phyloP scores from a whole-genome alignment of 108 stramenopile species.

The Nannochloropsis gaditana region DNA sequence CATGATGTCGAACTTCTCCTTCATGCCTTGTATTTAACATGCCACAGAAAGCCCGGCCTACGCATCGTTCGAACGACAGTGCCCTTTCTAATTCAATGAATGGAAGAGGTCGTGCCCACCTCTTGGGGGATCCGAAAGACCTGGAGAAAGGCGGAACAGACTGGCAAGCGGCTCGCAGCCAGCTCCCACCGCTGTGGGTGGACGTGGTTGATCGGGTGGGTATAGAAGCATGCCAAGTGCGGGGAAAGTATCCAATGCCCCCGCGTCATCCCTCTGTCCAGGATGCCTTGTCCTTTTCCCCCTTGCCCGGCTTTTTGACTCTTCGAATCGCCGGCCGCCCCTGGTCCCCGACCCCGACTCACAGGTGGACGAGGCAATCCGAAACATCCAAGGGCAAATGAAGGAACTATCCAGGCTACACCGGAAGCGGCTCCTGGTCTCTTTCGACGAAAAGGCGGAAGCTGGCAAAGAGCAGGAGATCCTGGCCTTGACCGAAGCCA shows the following conservation, averaged over 20 bases:
- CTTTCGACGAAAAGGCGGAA: constrained; percentile 56
- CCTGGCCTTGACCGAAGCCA: constrained; percentile 63
- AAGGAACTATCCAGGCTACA: constrained; percentile 71
- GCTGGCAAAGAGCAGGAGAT: constrained; percentile 79
- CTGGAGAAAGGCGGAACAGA: constrained; percentile 60
- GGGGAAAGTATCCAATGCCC: not conserved
- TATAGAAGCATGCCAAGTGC: constrained; percentile 28
- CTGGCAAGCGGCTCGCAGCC: constrained; percentile 46
- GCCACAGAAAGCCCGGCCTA: not conserved
- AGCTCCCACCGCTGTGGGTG: constrained; percentile 60
- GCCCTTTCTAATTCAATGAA: not conserved
- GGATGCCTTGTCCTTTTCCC: not conserved
- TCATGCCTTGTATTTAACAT: too few relatives aligned
- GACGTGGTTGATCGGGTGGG: constrained; percentile 55
- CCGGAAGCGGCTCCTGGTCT: constrained; percentile 72
- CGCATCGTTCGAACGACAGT: not conserved
- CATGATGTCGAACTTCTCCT: too few relatives aligned
- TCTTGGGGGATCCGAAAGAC: constrained; percentile 74
- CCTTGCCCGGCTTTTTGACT: not conserved
- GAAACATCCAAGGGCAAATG: constrained; percentile 28
- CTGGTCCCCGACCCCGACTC: not conserved
- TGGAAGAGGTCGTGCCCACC: not conserved
- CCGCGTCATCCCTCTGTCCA: not conserved
- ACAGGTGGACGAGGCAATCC: not conserved
- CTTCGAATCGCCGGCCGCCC: too few relatives aligned